Evolutionary conservation across 140 eudicot species (phyloP), one percentile per base, ranked within the genome.

Genomic region (Ambrosia hybrid): DNA sequence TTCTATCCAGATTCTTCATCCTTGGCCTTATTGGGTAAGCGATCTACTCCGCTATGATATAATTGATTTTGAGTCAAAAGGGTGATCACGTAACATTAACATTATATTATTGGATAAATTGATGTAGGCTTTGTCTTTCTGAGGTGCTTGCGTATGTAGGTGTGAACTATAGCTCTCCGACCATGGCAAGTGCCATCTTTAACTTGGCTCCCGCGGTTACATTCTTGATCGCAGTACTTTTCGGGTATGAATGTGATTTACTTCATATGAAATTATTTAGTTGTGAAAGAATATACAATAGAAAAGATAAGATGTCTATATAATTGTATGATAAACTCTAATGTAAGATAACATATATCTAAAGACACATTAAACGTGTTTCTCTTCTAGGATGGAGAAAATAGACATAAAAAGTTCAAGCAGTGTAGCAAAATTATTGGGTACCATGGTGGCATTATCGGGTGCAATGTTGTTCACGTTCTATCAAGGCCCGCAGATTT

Each of bases 401-500:
- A 52, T 84, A 45, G 78, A 86, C 61, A 68, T 78, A 38, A 82
- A 74, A 66, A 84, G 72, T 36, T 55, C 64, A 30, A 82, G 82
- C 45, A 77, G 83, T 66, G 71, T 33, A 39, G 81, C 83, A 9
- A 89, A 84, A 73, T 30, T 81, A 30, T 14, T 82, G 43, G 96
- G 96, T 46, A 89, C 96, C 14, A 30, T 79, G 16, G 5, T 82
- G 21, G 82, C 92, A 56, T 73, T 89, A 26, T 57, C 64, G 0
- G 95, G 95, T 49, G 89, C 85, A 56, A 81, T 76, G 78, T 74
- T 81, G 36, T 73, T 81, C 70, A 81, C 85, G 1, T 71, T 86
- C 15, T 89, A 86, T 62, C 67, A 74, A 61, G 91, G 88, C 4
- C 88, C 84, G 0, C 0, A 13, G 5, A 76, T 53, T 14, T 55